Evolutionary conservation across 2,329 filamentous ascomycete genomes (phyloP), one percentile per base, ranked within the genome.

Genomic region (Sarocladium brachiariae): DNA sequence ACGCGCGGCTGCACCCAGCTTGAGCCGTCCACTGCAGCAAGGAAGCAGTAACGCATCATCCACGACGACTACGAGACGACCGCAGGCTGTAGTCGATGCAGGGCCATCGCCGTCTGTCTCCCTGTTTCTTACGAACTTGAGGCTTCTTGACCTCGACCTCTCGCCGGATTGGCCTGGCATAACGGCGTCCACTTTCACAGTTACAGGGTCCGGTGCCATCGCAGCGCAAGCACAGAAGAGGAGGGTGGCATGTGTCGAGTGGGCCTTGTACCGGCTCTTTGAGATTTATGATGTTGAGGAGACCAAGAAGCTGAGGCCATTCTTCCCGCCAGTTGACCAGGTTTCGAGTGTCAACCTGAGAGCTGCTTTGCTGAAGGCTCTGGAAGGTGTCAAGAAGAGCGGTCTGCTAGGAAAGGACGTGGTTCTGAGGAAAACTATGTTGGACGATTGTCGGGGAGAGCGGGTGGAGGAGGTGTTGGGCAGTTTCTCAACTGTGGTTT

Each of bases 381-480:
- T 99, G 50, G 87, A 92, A 55, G 84, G 89, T 49, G 74, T 89
- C 53, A 97, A 97, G 72, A 95, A 95, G 71, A 88, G 82, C 69
- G 91, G 90, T 25, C 73, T 85, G 1, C 73, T 97, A 8, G 88
- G 89, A 2, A 78, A 88, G 47, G 90, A 96, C 61, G 79, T 80
- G 0, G 79, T 95, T 1, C 70, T 97, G 27, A 82, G 93, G 49
- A 96, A 96, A 71, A 95, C 89, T 0, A 96, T 96, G 88, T 74
- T 99, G 49, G 93, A 99, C 63, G 92, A 99, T 59, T 99, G 93
- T 70, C 91, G 87, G 57, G 92, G 92, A 5, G 90, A 96, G 50
- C 84, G 89, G 55, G 80, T 97, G 50, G 90, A 91, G 63, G 93
- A 99, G 62, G 71, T 96, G 1, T 75, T 97, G 24, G 82, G 89